Conservation (phyloP, 2,329 filamentous ascomycete genomes). For the Diaporthe ilicicola region DNA sequence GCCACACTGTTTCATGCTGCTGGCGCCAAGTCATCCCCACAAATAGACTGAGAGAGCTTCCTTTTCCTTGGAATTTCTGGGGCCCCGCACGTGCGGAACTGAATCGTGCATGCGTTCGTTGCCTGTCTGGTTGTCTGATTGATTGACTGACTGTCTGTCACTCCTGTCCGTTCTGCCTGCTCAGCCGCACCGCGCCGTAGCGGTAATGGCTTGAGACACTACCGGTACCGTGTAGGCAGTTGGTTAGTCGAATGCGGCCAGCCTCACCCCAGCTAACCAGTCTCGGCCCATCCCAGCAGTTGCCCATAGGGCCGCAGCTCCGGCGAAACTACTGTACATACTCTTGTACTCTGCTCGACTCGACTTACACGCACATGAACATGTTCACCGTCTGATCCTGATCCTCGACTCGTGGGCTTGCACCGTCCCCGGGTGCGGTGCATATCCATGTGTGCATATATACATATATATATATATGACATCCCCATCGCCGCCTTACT, state of each 20-base stretch:
- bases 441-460: conserved; percentile 13
- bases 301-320: not conserved
- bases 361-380: conserved; percentile 11
- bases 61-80: conserved; percentile 20
- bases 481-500: conserved; percentile 13
- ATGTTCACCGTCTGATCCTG: conserved; percentile 14
- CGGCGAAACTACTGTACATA: not conserved
- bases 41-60: not conserved
- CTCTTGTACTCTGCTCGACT: not conserved
- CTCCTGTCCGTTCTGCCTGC: not conserved
- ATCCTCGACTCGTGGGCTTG: conserved; percentile 11
- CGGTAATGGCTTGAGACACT: no score
- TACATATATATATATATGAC: not conserved
- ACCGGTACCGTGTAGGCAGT: no score
- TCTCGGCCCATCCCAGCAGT: conserved; percentile 1
- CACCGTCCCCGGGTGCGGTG: not conserved
- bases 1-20: conserved; percentile 9
- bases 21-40: not conserved
- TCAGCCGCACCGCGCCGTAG: no score
- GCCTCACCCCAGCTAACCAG: not conserved
- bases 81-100: conserved; percentile 25
- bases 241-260: not conserved
- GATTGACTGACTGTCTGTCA: no score
- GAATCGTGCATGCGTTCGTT: conserved; percentile 10
- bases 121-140: not conserved